Base-by-base conservation (phyloP, 768 basidiomycete species). In the Porphyrellus cyaneotinctus region DNA sequence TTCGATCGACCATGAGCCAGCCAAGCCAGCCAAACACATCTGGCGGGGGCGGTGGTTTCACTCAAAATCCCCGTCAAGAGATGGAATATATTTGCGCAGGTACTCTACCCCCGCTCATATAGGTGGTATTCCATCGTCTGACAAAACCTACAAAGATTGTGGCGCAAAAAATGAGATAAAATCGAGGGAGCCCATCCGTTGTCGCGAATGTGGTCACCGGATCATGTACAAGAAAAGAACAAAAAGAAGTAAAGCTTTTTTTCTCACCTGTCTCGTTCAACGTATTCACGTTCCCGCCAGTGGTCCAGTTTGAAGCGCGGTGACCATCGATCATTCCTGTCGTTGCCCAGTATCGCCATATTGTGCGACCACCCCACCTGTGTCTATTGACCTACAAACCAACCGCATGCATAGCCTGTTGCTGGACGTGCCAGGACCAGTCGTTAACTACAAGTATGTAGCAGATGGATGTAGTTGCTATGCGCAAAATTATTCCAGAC, bases 161-260 rank as follows among this genome's bases (percentile, higher is more conserved):
- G 90, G 91, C 54, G 88, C 87, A 1, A 88, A 88, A 73, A 97
- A 95, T 69, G 87, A 90, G 65, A 93, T 97, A 67, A 87, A 84
- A 70, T 77, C 90, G 9, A 78, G 91, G 53, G 95, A 98, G 68
- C 91, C 92, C 38, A 95, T 97, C 58, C 87, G 95, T 51, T 98
- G 95, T 73, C 80, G 89, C 60, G 93, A 97, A 66, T 98, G 95
- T 64, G 95, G 95, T 4, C 95, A 97, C 71, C 84, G 95, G 47
- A 95, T 98, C 68, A 94, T 98, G 91, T 97, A 97, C 74, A 98
- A 98, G 74, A 97, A 95, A 71, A 77, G 95, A 63, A 95, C 94
- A 22, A 90, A 81, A 65, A 78, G 92, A 78, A 95, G 95, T 97
- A 62, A 67, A 93, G 75, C 14, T 3, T 9, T 18, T 3, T 9